Percentiles rank a stretch among this genome's conserved stretches.
phyloP scores from a whole-genome alignment of 73 alveolate species.

The Strombidium stylifer region DNA sequence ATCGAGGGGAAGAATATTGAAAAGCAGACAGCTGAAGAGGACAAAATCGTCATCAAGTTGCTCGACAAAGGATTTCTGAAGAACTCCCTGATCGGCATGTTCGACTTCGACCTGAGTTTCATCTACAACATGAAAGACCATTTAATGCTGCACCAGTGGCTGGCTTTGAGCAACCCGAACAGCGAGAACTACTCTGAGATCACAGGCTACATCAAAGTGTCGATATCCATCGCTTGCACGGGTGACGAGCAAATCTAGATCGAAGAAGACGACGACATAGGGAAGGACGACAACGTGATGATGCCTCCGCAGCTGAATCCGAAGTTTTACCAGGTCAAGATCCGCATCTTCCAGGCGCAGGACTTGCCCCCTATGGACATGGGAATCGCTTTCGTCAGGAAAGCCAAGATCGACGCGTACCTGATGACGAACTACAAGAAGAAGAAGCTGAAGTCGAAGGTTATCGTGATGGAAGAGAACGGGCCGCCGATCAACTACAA shows the following conservation, averaged over 20 bases:
- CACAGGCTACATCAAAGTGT: conserved; percentile 86
- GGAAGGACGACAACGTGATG: conserved; percentile 66
- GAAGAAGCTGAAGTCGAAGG: conserved; percentile 39
- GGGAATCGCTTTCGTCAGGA: conserved; percentile 20
- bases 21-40: conserved; percentile 43
- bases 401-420: conserved; percentile 60
- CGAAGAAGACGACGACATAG: conserved; percentile 53
- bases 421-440: conserved; percentile 58
- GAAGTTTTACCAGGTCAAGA: conserved; percentile 66
- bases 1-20: conserved; percentile 59
- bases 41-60: conserved; percentile 55
- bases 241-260: conserved; percentile 83
- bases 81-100: conserved; percentile 80
- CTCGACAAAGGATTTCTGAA: conserved; percentile 71
- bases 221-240: conserved; percentile 73
- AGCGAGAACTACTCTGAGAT: conserved; percentile 76
- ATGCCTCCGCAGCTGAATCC: conserved; percentile 87
- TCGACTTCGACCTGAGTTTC: conserved; percentile 87
- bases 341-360: conserved; percentile 77
- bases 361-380: conserved; percentile 74
- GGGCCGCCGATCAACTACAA: conserved; percentile 54
- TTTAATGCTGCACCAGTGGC: conserved; percentile 85
- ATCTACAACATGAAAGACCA: conserved; percentile 83
- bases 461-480: conserved; percentile 37
- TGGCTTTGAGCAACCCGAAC: conserved; percentile 90